Conservation (phyloP, 441 rosid genomes). For the Aquilaria agallochum region DNA sequence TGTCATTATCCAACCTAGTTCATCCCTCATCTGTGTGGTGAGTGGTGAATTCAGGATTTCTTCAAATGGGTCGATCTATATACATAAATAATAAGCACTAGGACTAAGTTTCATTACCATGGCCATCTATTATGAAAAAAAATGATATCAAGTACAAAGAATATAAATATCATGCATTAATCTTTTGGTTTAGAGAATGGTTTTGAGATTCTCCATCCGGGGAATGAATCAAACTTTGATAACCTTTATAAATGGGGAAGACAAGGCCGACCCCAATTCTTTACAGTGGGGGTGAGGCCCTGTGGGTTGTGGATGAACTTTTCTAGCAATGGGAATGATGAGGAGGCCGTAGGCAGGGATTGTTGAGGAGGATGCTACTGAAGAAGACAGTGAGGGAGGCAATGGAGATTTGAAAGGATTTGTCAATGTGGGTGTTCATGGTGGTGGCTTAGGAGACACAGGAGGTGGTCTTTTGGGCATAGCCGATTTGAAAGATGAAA, state of each 20-base stretch:
- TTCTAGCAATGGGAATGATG: constrained; percentile 38
- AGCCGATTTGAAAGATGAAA: constrained; percentile 80
- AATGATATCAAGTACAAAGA: too few species aligned
- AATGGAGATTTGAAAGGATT: constrained; percentile 61
- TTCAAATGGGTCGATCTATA: too few species aligned
- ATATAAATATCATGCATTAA: too few species aligned
- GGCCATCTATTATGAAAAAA: too few species aligned
- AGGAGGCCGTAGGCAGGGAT: constrained; percentile 73
- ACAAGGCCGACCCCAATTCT: constrained; percentile 65
- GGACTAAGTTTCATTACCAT: too few species aligned
- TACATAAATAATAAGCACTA: too few species aligned
- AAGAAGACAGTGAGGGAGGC: constrained; percentile 76
- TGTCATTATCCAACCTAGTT: too few species aligned
- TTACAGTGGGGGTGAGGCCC: constrained; percentile 67
- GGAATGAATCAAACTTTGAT: too few species aligned
- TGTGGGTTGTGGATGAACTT: constrained; percentile 53
- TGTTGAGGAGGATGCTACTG: constrained; percentile 64
- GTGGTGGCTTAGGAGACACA: constrained; percentile 87
- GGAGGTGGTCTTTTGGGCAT: constrained; percentile 83
- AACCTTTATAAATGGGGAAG: constrained; percentile 18
- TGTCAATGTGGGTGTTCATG: constrained; percentile 75
- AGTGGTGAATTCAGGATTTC: too few species aligned
- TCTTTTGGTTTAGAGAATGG: too few species aligned
- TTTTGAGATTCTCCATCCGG: too few species aligned
- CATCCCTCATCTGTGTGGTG: too few species aligned